These are phyloP conservation scores for Astrephomene gubernaculifera DNA, from an alignment of 139 green algal genomes.

Conservation along the genomic window DNA sequence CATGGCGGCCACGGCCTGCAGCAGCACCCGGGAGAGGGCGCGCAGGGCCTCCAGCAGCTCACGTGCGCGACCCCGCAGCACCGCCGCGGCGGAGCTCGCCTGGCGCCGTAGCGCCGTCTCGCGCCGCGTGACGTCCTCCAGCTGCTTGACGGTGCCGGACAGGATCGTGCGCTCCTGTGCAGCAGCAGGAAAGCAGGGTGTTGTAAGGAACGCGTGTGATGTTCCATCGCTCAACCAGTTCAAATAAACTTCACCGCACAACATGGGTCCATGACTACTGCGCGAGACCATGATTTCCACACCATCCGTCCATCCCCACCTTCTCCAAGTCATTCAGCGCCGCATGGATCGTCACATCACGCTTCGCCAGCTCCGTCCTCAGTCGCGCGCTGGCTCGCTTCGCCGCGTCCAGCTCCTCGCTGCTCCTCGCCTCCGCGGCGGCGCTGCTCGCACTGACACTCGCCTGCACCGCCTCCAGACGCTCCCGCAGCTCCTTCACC, in stretches of 20 bases:
- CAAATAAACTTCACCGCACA: too few relatives aligned
- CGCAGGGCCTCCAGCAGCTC: slow-evolving; percentile 44
- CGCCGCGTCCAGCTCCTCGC: slow-evolving; percentile 46
- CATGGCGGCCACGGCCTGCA: slow-evolving; percentile 27
- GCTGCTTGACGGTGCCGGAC: slow-evolving; percentile 19
- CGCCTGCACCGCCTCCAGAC: slow-evolving; percentile 42
- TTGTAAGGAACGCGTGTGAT: too few relatives aligned
- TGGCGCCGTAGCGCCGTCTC: slow-evolving; percentile 25
- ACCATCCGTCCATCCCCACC: too few relatives aligned
- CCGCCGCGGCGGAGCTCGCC: background rate
- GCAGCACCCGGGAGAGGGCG: slow-evolving; percentile 13
- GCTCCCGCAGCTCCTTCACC: slow-evolving; percentile 54
- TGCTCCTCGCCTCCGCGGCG: background rate
- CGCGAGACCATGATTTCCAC: too few relatives aligned
- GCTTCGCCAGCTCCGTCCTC: slow-evolving; percentile 38
- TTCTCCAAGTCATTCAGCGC: slow-evolving; percentile 32
- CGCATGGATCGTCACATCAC: slow-evolving; percentile 29
- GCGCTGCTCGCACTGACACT: background rate
- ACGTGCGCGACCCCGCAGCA: slow-evolving; percentile 16
- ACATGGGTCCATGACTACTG: too few relatives aligned
- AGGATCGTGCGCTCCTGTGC: slow-evolving; percentile 25
- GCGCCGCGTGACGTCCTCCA: background rate
- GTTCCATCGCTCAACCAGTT: too few relatives aligned
- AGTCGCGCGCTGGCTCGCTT: slow-evolving; percentile 16
- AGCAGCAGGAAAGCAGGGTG: too few relatives aligned